These are phyloP conservation scores for Parmelia sp. DNA, from an alignment of 495 filamentous ascomycete genomes.

Conservation along the genomic window DNA sequence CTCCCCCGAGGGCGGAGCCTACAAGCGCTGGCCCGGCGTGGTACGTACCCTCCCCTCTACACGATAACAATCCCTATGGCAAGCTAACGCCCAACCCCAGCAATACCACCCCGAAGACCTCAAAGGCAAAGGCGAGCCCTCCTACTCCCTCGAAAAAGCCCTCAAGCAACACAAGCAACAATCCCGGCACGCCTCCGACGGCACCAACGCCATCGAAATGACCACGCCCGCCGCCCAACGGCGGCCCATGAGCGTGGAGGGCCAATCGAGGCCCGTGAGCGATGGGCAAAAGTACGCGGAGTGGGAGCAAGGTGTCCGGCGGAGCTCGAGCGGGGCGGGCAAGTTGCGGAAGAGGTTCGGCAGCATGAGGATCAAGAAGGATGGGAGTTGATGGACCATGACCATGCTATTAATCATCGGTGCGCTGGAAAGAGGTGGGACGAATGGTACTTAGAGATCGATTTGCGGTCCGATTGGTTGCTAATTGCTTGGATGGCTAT, in stretches of 20 bases:
- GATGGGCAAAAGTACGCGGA: constrained; percentile 21
- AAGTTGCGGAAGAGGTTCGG: constrained; percentile 26
- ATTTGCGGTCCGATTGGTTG: not conserved
- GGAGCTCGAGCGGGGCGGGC: constrained; percentile 16
- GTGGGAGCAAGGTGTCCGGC: constrained; percentile 18
- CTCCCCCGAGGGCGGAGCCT: constrained; percentile 51
- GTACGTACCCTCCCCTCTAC: constrained; percentile 37
- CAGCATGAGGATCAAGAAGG: constrained; percentile 14
- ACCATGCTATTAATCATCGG: too few relatives aligned
- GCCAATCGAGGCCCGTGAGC: constrained; percentile 6
- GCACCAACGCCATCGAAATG: constrained; percentile 18
- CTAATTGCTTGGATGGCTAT: constrained; percentile 2
- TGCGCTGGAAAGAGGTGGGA: too few relatives aligned
- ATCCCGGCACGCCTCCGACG: constrained; percentile 22
- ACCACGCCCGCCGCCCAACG: constrained; percentile 10
- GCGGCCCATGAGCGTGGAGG: constrained; percentile 11
- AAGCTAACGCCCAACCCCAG: constrained; percentile 34
- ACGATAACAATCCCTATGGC: not conserved
- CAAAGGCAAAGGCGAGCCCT: constrained; percentile 76
- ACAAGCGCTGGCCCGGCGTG: constrained; percentile 59
- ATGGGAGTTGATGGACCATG: not conserved
- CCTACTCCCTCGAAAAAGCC: constrained; percentile 59
- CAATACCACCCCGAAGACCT: constrained; percentile 63
- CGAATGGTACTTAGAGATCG: not conserved
- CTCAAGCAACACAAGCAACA: constrained; percentile 45